Base-by-base conservation (phyloP, 768 basidiomycete genomes). In the Pisolithus microcarpus region DNA sequence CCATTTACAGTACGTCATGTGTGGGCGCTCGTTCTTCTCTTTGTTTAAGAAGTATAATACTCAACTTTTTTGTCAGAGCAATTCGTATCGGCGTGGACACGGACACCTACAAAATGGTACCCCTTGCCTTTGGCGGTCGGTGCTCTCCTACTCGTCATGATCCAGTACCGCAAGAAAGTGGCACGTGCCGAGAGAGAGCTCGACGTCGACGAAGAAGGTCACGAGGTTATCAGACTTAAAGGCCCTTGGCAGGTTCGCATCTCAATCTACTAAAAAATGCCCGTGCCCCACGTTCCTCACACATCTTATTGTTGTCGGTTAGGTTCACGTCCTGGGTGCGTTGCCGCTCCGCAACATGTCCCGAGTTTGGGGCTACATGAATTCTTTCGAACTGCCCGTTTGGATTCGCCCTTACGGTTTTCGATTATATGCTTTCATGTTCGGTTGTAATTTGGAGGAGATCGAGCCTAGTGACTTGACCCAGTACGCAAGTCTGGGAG, bases 291-390 rank as follows among this genome's bases (percentile, higher is more conserved):
- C 26, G 26, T 23, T 49, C 28, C 51, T 51, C 31, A 56, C 48
- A 4, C 31, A 8, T 23, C 1, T 4, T 23, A 34, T 28, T 26
- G 26, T 26, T 4, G n/a, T 48, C 39, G 45, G 43, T 7, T 54
- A 91, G 92, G 91, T 98, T n/a, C 89, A 95, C 69, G 93, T 98
- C 43, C 75, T 98, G 46, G 95, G 94, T 47, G 94, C 94, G 9
- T 79, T 99, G 1, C 96, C 96, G 0, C 78, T 98, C 6, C 83
- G 94, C 38, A 92, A 92, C 54, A 82, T 97, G 64, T 98, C 95
- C n/a, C 85, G 94, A 1, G 69, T 98, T 5, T 98, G 95, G 93
- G 96, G 96, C 6, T 94, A 93, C 67, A 61, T 98, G 54, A 99
- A 97, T 72, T 88, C 87, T 1, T 76, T 94, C 55, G 87, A 92